phyloP scores from a whole-genome alignment of 257 asterid genomes.

The Ballota nigra region DNA sequence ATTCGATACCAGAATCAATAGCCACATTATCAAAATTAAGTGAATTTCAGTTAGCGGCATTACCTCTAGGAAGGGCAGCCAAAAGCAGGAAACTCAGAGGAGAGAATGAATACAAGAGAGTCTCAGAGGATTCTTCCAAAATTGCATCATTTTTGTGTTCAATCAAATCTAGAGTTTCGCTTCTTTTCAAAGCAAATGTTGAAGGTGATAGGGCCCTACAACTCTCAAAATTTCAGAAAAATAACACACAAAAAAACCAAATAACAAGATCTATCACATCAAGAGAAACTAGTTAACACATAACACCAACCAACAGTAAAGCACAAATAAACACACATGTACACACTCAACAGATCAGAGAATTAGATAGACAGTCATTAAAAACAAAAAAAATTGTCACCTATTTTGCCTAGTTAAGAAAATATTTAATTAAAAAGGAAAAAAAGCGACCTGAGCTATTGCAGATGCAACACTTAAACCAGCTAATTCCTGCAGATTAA shows the following conservation, averaged over 20 bases:
- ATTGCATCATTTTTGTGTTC: slow-evolving; percentile 20
- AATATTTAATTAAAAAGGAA: no score
- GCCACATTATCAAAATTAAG: neutral
- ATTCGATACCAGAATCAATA: neutral
- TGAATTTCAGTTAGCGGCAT: no score
- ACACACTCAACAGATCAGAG: no score
- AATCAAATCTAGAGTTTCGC: slow-evolving; percentile 8
- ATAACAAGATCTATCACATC: no score
- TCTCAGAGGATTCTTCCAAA: slow-evolving; percentile 32
- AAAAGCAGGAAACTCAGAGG: slow-evolving; percentile 52
- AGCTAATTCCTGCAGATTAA: slow-evolving; percentile 63
- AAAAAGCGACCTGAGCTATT: slow-evolving; percentile 52
- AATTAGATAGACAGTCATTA: no score
- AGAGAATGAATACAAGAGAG: slow-evolving; percentile 50
- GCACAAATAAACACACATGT: no score
- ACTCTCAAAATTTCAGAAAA: no score
- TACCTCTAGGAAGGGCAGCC: slow-evolving; percentile 92
- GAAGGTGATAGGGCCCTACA: slow-evolving; percentile 16
- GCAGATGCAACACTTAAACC: slow-evolving; percentile 85
- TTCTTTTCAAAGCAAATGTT: slow-evolving; percentile 29
- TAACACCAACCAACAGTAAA: no score
- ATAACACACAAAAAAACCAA: no score
- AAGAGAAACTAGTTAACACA: no score
- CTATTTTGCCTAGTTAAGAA: no score
- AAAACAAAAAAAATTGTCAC: no score